Evolutionary conservation across 108 stramenopile genomes (phyloP), one percentile per base, ranked within the genome.

Genomic region (Skeletonema costatum): DNA sequence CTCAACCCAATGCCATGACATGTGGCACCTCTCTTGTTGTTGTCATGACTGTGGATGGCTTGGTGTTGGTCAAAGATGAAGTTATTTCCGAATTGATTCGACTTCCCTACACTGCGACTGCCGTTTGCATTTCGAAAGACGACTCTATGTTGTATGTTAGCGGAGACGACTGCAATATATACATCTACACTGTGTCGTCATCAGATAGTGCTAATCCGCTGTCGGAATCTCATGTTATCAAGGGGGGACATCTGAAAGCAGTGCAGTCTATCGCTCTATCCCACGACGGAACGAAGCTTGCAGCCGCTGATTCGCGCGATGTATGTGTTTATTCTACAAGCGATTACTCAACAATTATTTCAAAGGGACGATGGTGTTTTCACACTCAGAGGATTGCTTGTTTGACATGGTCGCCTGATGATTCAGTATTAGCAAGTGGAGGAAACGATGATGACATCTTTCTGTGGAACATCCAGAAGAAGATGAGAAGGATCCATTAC

Each of bases 71-170:
- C 31, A 81, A 82, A 77, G 76, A 85, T 48, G 86, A 75, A 51
- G 44, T 81, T 42, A 70, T 78, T 10, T 89, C 88, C 10, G 81
- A 69, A 21, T 35, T 91, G 44, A 68, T 86, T n/a, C 68, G 66
- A 17, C 71, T 87, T 21, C 72, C 74, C 1, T 97, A 95, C 86
- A 84, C 75, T 30, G 91, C 96, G 14, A 77, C 85, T 11, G 81
- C 89, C 13, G 79, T 97, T 35, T 90, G 89, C 75, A 86, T 97
- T 7, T 77, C 89, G 65, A 78, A 74, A 59, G 86, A 91, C 42
- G 97, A 93, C 41, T 81, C 85, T 29, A 93, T 87, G 48, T 86
- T 97, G 33, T 96, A 91, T 68, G 95, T 97, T n/a, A 96, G 98
- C 19, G 96, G 95, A n/a, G 72, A 92, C 59, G 96, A 97, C 62